Evolutionary conservation across 352 stramenopile species (phyloP).

Genomic region (Globisporangium abappressorium): DNA sequence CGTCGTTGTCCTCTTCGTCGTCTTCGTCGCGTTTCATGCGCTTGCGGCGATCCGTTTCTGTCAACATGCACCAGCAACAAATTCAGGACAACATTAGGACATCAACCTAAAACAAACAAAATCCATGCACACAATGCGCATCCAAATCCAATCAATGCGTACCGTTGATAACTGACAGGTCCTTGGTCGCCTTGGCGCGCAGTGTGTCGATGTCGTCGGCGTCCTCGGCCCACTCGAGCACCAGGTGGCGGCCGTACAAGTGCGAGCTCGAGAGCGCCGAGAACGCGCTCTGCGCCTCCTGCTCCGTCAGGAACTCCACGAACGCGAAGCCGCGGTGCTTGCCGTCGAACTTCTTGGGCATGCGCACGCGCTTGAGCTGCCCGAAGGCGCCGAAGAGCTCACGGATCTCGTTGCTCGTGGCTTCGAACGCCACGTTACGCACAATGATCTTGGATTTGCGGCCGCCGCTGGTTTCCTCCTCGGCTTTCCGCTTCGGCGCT

Average conservation of each 20-base stretch:
- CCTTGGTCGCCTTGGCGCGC: conserved; percentile 74
- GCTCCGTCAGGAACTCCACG: conserved; percentile 96
- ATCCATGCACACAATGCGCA: conserved; percentile 9
- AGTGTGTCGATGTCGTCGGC: conserved; percentile 84
- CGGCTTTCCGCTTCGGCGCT: conserved; percentile 39
- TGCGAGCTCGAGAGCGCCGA: conserved; percentile 93
- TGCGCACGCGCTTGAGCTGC: conserved; percentile 95
- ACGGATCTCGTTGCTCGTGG: conserved; percentile 94
- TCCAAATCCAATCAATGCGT: background rate
- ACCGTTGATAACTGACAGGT: conserved; percentile 66
- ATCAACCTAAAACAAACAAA: background rate
- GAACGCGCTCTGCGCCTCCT: conserved; percentile 94
- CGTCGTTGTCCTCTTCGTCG: conserved; percentile 36
- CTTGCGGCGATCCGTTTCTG: conserved; percentile 66
- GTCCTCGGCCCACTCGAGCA: conserved; percentile 96
- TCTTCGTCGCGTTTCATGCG: conserved; percentile 49
- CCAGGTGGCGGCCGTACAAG: conserved; percentile 98
- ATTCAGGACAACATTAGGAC: no score
- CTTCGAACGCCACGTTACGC: conserved; percentile 98
- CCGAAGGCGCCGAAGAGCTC: conserved; percentile 97
- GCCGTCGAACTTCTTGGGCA: conserved; percentile 99
- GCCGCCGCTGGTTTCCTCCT: conserved; percentile 26
- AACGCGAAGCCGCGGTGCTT: conserved; percentile 98
- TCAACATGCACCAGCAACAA: background rate
- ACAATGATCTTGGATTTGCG: conserved; percentile 96